Evolutionary conservation across 1,284 basidiomycete species (phyloP).

Genomic region (Leccinum fuscescens): DNA sequence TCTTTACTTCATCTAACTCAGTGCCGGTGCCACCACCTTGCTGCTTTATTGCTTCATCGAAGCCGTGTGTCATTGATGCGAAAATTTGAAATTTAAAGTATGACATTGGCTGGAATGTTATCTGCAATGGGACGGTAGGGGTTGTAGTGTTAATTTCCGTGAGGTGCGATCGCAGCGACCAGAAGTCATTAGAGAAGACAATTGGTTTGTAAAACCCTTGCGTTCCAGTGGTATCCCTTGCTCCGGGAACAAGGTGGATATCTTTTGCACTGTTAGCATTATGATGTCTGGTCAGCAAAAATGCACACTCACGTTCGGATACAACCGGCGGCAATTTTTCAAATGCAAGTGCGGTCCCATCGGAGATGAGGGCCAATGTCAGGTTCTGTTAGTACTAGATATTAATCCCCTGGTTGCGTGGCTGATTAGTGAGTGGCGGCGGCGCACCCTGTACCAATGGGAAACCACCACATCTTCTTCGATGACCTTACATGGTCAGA

Average conservation of each 20-base stretch:
- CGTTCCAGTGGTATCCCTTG: conserved; percentile 60
- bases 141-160: conserved; percentile 79
- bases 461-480: conserved; percentile 64
- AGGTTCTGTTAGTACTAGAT: conserved; percentile 58
- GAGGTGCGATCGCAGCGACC: conserved; percentile 80
- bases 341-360: conserved; percentile 56
- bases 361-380: conserved; percentile 85
- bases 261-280: conserved; percentile 40
- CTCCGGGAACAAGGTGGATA: conserved; percentile 54
- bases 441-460: conserved; percentile 77
- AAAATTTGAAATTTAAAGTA: conserved; percentile 86
- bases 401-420: conserved; percentile 9
- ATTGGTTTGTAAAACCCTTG: conserved; percentile 81
- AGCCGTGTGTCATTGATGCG: conserved; percentile 76
- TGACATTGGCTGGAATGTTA: conserved; percentile 84
- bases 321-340: conserved; percentile 63
- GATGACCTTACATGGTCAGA: conserved; percentile 17
- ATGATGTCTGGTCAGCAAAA: conserved; percentile 1
- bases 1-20: conserved; percentile 91
- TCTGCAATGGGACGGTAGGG: conserved; percentile 69
- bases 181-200: conserved; percentile 94
- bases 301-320: conserved; percentile 51
- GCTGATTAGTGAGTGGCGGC: neutral
- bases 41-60: conserved; percentile 78
- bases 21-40: conserved; percentile 60